Evolutionary conservation across 1,284 basidiomycete genomes (phyloP).

Genomic region (Sphagnurus paluster): DNA sequence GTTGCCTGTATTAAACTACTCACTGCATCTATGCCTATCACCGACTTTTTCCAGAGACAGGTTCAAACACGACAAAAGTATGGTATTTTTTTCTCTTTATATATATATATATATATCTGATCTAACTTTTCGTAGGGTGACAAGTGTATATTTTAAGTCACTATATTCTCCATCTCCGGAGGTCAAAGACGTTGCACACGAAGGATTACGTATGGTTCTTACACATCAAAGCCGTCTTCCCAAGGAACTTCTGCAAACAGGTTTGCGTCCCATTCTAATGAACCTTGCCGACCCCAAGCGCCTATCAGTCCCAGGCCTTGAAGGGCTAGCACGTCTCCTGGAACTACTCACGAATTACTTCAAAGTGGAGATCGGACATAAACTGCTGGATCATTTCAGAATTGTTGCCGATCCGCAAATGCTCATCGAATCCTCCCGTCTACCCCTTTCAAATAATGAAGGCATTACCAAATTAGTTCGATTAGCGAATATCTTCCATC

Average conservation of each 20-base stretch:
- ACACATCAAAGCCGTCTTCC: constrained; percentile 91
- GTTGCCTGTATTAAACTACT: constrained; percentile 94
- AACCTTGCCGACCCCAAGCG: constrained; percentile 97
- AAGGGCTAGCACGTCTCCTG: constrained; percentile 93
- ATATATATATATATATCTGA: not conserved
- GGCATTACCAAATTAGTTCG: constrained; percentile 92
- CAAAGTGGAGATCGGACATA: constrained; percentile 99
- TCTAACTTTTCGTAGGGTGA: constrained; percentile 58
- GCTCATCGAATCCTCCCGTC: constrained; percentile 76
- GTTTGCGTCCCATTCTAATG: constrained; percentile 95
- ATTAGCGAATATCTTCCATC: constrained; percentile 95
- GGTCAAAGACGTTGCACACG: constrained; percentile 95
- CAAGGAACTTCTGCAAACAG: constrained; percentile 94
- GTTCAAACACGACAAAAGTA: constrained; percentile 85
- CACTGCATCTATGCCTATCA: constrained; percentile 92
- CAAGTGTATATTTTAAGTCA: constrained; percentile 97
- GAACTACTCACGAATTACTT: constrained; percentile 98
- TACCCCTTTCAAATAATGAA: constrained; percentile 86
- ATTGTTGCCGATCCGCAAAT: constrained; percentile 86
- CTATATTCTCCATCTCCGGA: constrained; percentile 93
- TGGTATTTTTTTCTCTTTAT: constrained; percentile 4
- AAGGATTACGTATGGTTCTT: constrained; percentile 89
- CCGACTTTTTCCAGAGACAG: constrained; percentile 88
- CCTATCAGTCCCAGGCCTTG: constrained; percentile 91
- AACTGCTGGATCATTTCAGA: constrained; percentile 94